Percentiles rank a stretch among this genome's conserved stretches.
These are phyloP conservation scores for Trametes sanguinea DNA, from an alignment of 768 basidiomycete genomes.

Conservation along the genomic window DNA sequence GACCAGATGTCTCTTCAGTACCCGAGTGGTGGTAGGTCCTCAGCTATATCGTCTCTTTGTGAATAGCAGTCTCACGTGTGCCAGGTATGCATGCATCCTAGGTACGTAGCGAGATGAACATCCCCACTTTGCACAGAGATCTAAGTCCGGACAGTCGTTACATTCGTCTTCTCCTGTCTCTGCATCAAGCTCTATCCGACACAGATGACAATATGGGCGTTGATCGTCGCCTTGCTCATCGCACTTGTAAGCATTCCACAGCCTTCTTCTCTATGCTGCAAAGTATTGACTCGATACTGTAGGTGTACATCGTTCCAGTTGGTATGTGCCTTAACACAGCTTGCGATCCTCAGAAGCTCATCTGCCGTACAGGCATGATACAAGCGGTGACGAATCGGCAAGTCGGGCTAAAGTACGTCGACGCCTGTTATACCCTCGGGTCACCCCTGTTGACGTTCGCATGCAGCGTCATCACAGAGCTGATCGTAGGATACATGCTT, in stretches of 20 bases:
- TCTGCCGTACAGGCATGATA: slow-evolving; percentile 66
- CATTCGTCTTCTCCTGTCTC: slow-evolving; percentile 61
- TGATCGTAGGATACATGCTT: slow-evolving; percentile 63
- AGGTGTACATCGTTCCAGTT: slow-evolving; percentile 67
- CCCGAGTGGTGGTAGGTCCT: slow-evolving; percentile 55
- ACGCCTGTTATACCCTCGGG: slow-evolving; percentile 17
- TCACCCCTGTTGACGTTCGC: not conserved
- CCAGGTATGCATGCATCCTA: slow-evolving; percentile 41
- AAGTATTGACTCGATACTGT: slow-evolving; percentile 28
- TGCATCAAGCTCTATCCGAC: slow-evolving; percentile 66
- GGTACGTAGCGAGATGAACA: slow-evolving; percentile 23
- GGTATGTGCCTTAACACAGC: not conserved
- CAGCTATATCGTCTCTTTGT: slow-evolving; percentile 37
- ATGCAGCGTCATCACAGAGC: slow-evolving; percentile 66
- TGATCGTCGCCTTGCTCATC: slow-evolving; percentile 53
- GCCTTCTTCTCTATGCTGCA: not conserved
- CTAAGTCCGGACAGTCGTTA: slow-evolving; percentile 38
- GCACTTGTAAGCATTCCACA: slow-evolving; percentile 18
- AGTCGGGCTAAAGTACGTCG: slow-evolving; percentile 51
- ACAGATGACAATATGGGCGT: slow-evolving; percentile 66
- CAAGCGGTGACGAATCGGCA: slow-evolving; percentile 82
- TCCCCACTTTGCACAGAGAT: not conserved
- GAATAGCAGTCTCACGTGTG: not conserved
- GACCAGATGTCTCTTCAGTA: slow-evolving; percentile 28
- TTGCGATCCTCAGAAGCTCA: slow-evolving; percentile 52